Conservation (phyloP, 2,329 filamentous ascomycete genomes). For the Stachybotrys chlorohalonatus region DNA sequence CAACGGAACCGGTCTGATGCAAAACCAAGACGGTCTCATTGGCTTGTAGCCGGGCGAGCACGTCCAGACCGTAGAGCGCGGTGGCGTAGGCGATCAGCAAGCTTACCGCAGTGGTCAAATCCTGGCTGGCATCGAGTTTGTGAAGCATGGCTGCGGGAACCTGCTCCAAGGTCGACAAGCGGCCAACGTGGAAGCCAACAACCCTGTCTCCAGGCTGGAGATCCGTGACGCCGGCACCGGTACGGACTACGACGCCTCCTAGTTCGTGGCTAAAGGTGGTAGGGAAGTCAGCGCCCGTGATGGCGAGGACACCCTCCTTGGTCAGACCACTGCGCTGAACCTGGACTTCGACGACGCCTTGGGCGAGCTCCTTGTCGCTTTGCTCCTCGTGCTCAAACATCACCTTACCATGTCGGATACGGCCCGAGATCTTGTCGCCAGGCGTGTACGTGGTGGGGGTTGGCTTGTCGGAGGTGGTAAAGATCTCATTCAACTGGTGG, state of each 20-base stretch:
- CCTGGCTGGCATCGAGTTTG: constrained; percentile 7
- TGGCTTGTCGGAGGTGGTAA: constrained; percentile 3
- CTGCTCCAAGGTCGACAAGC: constrained; percentile 11
- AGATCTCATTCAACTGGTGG: constrained; percentile 9
- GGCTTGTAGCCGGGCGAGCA: constrained; percentile 7
- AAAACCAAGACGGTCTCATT: constrained; percentile 14
- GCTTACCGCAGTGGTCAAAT: constrained; percentile 5
- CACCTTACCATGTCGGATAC: constrained; percentile 6
- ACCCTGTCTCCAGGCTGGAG: constrained; percentile 14
- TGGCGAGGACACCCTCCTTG: constrained; percentile 5
- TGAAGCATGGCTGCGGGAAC: constrained; percentile 7
- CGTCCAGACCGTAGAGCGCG: constrained; percentile 13
- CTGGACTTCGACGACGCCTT: background rate
- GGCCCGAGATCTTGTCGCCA: constrained; percentile 8
- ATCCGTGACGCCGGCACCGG: constrained; percentile 8
- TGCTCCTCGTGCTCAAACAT: constrained; percentile 9
- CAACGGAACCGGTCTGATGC: constrained; percentile 7
- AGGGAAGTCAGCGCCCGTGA: constrained; percentile 13
- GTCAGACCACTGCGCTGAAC: background rate
- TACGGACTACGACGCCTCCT: constrained; percentile 11
- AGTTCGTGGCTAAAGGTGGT: constrained; percentile 7
- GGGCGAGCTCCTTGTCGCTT: constrained; percentile 4
- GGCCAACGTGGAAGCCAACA: constrained; percentile 9
- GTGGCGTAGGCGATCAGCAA: constrained; percentile 4
- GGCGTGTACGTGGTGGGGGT: constrained; percentile 4